Conservation (phyloP, 2,329 filamentous ascomycete species). For the Cryphonectria radicalis region DNA sequence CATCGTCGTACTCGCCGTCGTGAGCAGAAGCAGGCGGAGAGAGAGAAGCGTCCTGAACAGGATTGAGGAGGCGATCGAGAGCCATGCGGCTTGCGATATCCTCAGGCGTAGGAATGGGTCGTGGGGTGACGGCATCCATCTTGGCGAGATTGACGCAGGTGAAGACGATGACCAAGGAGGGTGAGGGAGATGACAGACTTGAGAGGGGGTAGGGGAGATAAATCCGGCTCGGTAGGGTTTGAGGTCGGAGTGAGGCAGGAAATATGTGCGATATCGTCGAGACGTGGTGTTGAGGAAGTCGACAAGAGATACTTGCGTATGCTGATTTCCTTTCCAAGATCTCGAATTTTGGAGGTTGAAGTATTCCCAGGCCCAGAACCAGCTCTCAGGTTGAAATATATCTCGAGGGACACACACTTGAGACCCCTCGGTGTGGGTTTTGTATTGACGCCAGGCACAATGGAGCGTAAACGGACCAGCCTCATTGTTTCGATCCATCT, state of each 20-base stretch:
- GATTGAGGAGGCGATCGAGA: neutral
- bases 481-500: neutral
- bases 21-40: neutral
- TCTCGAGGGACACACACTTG: neutral
- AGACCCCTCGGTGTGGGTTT: neutral
- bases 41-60: neutral
- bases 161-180: neutral
- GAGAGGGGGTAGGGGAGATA: neutral
- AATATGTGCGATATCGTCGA: neutral
- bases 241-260: neutral
- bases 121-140: neutral
- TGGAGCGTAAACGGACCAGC: neutral
- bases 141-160: neutral
- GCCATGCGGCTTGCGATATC: neutral
- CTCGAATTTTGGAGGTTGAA: neutral
- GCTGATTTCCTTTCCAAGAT: neutral
- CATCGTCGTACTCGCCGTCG: neutral
- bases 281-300: neutral
- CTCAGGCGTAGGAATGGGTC: neutral
- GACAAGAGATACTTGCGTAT: neutral
- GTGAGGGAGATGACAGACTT: neutral
- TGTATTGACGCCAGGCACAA: slow-evolving; percentile 13
- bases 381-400: slow-evolving; percentile 1
- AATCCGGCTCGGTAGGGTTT: neutral
- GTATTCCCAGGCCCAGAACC: neutral